A percentile compares a stretch with the other conserved stretches of the same genome.
Conservation (phyloP, 495 filamentous ascomycete species). For the Annulohypoxylon moriforme region DNA sequence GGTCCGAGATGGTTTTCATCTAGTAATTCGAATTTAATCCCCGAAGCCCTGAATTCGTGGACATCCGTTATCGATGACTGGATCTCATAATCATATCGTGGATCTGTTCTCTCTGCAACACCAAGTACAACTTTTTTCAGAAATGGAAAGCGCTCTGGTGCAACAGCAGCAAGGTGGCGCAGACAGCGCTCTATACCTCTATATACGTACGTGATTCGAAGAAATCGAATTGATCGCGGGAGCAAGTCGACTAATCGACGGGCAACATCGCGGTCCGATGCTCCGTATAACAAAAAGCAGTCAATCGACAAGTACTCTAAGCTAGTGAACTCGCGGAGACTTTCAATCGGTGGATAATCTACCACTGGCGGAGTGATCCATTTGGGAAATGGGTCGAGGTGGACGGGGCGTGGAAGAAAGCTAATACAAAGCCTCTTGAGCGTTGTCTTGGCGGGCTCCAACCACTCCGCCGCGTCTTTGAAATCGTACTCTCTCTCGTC, state of each 20-base stretch:
- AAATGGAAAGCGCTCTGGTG: neutral
- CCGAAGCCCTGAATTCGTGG: neutral
- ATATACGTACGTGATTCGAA: constrained; percentile 11
- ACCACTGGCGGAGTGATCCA: neutral
- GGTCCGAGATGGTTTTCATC: neutral
- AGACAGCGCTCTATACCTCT: neutral
- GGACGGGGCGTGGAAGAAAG: neutral
- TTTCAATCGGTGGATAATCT: neutral
- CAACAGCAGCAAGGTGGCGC: neutral
- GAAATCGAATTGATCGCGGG: constrained; percentile 10
- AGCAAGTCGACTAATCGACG: constrained; percentile 1
- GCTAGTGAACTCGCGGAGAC: neutral
- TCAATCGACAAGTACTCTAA: constrained; percentile 7
- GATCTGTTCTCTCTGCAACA: neutral
- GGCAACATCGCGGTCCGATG: neutral
- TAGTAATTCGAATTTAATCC: neutral
- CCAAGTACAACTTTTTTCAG: constrained; percentile 1
- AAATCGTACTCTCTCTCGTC: neutral
- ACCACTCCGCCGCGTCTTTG: neutral
- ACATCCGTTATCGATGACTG: neutral
- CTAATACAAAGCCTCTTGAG: constrained; percentile 4
- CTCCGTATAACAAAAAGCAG: neutral
- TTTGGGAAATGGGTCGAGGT: neutral
- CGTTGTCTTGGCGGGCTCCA: constrained; percentile 1
- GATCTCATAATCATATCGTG: neutral